Base-by-base conservation (phyloP, 495 filamentous ascomycete genomes). In the Penicillium bialowiezense region DNA sequence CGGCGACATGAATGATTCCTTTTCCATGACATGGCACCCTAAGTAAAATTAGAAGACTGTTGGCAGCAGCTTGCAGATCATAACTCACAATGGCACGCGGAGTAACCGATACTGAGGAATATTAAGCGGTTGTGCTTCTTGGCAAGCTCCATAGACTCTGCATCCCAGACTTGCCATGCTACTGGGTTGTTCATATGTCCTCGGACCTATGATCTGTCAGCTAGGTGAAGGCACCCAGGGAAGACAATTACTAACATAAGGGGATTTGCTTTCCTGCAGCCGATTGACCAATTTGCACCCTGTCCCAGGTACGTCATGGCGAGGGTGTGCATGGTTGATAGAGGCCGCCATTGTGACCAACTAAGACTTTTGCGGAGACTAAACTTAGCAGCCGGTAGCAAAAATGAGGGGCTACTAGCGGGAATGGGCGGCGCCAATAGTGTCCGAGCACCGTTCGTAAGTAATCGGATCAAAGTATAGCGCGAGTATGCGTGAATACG, bases 71-170 rank as follows among this genome's bases (percentile, higher is more conserved):
- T 7, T 1, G 9, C 5, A 15, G 7, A 23, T 7, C 17, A 31
- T 35, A 33, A 67, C 85, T 58, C 69, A 93, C 91, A 93, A 68
- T 98, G 95, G 71, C 93, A 97, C 26, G 93, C 91, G 2, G 88
- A 86, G 70, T 96, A 97, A 19, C 93, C 93, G 62, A 97, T 95
- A 64, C 91, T 96, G 47, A 97, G 77, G 64, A 97, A 97, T 28
- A 98, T 80, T 45, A 96, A 76, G 51, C 86, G 86, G 63, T 97
- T 93, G 56, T 88, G 76, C 48, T 77, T 81, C 67, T 80, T 83
- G 8, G 95, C 93, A 43, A 90, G 77, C 42, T 71, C 76, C 45
- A 97, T 77, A 23, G 91, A 78, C 60, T 90, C 84, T 17, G 84
- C 75, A 56, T 84, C 83, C 83, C 95, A 91, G 38, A 88, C 74